phyloP scores from a whole-genome alignment of 805 yeast genomes.

The Teunomyces atbi region DNA sequence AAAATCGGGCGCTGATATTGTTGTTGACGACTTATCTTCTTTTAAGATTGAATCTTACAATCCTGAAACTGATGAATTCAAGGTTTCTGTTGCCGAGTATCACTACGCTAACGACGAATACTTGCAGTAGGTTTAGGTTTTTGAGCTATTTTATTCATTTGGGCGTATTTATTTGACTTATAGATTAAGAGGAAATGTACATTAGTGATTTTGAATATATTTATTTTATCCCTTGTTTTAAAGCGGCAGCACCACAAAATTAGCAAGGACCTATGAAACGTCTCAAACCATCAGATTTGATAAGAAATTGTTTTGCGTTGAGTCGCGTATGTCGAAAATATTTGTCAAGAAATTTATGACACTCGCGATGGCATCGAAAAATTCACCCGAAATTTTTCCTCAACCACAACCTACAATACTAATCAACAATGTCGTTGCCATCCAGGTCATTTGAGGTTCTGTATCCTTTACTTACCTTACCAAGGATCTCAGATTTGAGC shows the following conservation, averaged over 20 bases:
- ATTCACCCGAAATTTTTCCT: constrained; percentile 2
- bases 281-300: neutral
- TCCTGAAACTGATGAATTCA: constrained; percentile 34
- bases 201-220: constrained; percentile 3
- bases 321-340: neutral
- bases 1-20: constrained; percentile 78
- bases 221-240: neutral
- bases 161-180: constrained; percentile 8
- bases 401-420: neutral
- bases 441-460: constrained; percentile 24
- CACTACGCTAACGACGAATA: constrained; percentile 44
- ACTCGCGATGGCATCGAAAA: constrained; percentile 6
- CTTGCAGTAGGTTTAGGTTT: constrained; percentile 28
- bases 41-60: constrained; percentile 58
- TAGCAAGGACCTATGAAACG: neutral
- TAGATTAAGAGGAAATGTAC: constrained; percentile 8
- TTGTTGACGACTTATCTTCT: constrained; percentile 67
- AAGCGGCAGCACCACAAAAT: neutral
- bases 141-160: constrained; percentile 18
- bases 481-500: constrained; percentile 30
- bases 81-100: constrained; percentile 39
- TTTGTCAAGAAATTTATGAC: neutral
- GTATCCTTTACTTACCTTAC: constrained; percentile 33
- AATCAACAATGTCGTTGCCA: constrained; percentile 2
- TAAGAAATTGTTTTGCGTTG: neutral